phyloP scores from a whole-genome alignment of 257 asterid genomes.

The Scutellaria galericulata region DNA sequence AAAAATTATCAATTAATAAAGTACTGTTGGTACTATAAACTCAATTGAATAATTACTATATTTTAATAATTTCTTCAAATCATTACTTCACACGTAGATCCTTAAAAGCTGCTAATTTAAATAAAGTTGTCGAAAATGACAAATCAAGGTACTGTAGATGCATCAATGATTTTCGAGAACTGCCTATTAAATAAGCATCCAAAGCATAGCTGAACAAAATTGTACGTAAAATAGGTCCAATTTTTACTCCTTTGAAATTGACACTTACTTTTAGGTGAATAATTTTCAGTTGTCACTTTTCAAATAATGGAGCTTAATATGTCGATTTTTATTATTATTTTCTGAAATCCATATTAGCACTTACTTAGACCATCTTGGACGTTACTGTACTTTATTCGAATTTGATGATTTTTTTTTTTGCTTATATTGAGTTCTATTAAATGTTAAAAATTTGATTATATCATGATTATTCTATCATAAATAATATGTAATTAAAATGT shows the following conservation, averaged over 20 bases:
- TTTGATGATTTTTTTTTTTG: neutral
- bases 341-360: neutral
- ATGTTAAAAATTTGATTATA: no score
- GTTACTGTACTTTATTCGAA: neutral
- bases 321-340: neutral
- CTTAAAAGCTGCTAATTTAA: no score
- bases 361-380: neutral
- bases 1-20: no score
- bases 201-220: constrained; percentile 14
- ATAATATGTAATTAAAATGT: no score
- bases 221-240: constrained; percentile 18
- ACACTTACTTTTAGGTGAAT: constrained; percentile 12
- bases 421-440: neutral
- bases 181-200: neutral
- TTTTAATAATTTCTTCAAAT: no score
- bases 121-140: neutral
- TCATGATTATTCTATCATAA: no score
- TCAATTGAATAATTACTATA: no score
- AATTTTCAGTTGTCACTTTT: constrained; percentile 14
- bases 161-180: no score
- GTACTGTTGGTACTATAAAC: no score
- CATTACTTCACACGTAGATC: no score
- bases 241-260: neutral
- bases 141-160: no score
- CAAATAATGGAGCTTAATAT: constrained; percentile 1